Percentiles rank a stretch among this genome's conserved stretches.
phyloP scores from a whole-genome alignment of 352 stramenopile species.

The Halophytophthora batemanensis region DNA sequence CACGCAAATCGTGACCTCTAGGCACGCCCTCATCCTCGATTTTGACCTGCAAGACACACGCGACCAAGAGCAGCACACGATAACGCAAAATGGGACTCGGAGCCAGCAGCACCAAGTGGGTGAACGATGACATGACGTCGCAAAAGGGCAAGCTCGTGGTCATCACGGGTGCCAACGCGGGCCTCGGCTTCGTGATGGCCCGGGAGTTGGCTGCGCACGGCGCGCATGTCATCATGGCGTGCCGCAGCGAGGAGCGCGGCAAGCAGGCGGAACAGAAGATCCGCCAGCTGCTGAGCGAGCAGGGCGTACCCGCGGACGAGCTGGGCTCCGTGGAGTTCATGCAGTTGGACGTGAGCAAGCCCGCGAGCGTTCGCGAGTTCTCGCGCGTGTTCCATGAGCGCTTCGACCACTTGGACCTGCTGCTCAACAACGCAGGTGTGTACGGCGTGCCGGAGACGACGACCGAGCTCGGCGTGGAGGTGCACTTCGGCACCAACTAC shows the following conservation, averaged over 20 bases:
- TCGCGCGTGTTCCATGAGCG: constrained; percentile 29
- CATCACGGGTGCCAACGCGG: constrained; percentile 72
- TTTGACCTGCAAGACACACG: no score
- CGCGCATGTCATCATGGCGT: constrained; percentile 74
- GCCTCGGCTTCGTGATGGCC: constrained; percentile 71
- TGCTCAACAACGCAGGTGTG: constrained; percentile 79
- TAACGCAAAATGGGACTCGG: constrained; percentile 7
- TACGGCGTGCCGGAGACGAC: constrained; percentile 30
- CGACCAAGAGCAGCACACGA: no score
- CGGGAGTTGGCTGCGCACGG: constrained; percentile 47
- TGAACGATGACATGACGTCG: constrained; percentile 25
- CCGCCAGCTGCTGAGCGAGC: constrained; percentile 11
- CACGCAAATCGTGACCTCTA: no score
- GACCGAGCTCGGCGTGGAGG: constrained; percentile 41
- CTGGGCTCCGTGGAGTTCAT: constrained; percentile 58
- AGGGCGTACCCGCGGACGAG: neutral
- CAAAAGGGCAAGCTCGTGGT: constrained; percentile 57
- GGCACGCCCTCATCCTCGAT: no score
- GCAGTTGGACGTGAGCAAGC: constrained; percentile 26
- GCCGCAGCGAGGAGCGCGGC: constrained; percentile 45
- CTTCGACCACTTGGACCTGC: constrained; percentile 46
- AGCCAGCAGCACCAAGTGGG: constrained; percentile 21
- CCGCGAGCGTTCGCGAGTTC: constrained; percentile 45
- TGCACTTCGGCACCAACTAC: constrained; percentile 74
- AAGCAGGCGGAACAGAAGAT: constrained; percentile 28